phyloP scores from a whole-genome alignment of 805 yeast species.

The Hagleromyces aurorensis region DNA sequence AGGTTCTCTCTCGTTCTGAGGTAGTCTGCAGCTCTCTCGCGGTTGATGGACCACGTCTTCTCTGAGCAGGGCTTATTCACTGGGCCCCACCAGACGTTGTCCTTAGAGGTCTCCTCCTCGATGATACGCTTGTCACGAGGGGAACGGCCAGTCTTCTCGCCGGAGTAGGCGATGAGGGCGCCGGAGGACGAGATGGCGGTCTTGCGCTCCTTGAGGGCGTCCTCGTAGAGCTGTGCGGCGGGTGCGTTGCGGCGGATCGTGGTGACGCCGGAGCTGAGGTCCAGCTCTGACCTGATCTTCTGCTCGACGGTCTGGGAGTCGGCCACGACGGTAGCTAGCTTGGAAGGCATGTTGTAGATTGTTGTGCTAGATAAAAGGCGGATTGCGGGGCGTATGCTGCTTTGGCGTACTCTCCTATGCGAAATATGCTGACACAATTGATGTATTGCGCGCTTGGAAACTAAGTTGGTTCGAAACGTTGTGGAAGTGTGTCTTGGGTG shows the following conservation, averaged over 20 bases:
- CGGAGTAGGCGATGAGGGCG: constrained; percentile 92
- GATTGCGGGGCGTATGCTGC: no score
- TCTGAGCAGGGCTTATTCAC: constrained; percentile 93
- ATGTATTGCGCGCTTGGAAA: no score
- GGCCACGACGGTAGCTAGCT: constrained; percentile 10
- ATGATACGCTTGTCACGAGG: constrained; percentile 98
- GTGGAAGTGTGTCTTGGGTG: no score
- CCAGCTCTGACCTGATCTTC: constrained; percentile 32
- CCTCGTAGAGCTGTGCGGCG: constrained; percentile 88
- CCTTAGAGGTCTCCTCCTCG: constrained; percentile 78
- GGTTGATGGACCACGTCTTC: constrained; percentile 89
- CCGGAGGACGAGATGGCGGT: constrained; percentile 90
- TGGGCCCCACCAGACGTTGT: constrained; percentile 98
- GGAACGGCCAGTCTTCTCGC: constrained; percentile 94
- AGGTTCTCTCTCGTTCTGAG: constrained; percentile 91
- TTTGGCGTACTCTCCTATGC: no score
- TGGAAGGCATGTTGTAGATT: no score
- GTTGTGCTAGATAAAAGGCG: no score
- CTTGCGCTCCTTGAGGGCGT: constrained; percentile 82
- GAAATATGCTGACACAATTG: no score
- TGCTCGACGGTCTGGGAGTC: constrained; percentile 20
- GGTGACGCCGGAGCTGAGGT: constrained; percentile 51
- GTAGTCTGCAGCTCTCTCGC: constrained; percentile 95
- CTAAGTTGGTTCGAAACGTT: no score
- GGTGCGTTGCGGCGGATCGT: constrained; percentile 83